Evolutionary conservation across 2,329 filamentous ascomycete species (phyloP).

Genomic region (Elsinoe perseae): DNA sequence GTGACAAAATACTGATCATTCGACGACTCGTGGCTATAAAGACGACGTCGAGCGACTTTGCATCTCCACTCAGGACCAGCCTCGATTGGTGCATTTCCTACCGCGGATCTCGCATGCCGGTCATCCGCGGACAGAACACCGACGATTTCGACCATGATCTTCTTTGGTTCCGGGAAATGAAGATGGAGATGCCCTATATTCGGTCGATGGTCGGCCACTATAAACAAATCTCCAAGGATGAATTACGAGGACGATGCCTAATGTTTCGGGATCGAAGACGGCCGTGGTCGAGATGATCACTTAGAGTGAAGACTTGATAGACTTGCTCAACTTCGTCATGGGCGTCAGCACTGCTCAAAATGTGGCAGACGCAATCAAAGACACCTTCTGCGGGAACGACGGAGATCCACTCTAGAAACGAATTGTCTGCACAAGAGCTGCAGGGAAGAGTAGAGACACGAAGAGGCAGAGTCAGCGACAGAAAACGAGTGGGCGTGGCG

Average conservation of each 20-base stretch:
- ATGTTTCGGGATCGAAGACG: not conserved
- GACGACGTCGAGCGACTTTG: not conserved
- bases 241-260: not conserved
- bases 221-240: constrained; percentile 8
- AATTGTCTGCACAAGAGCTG: not conserved
- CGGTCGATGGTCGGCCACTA: not conserved
- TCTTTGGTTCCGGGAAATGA: not conserved
- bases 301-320: not conserved
- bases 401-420: constrained; percentile 6
- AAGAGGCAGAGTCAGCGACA: constrained; percentile 9
- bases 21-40: not conserved
- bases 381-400: not conserved
- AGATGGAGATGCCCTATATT: not conserved
- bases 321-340: not conserved
- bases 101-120: not conserved
- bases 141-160: not conserved
- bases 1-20: not conserved
- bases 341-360: constrained; percentile 3
- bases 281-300: not conserved
- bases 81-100: not conserved
- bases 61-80: not conserved
- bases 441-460: not conserved
- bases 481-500: constrained; percentile 7
- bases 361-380: constrained; percentile 2
- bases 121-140: not conserved